Percentiles rank a stretch among this genome's conserved stretches.
Conservation (phyloP, 2,329 filamentous ascomycete genomes). For the Diplodia sapinea region DNA sequence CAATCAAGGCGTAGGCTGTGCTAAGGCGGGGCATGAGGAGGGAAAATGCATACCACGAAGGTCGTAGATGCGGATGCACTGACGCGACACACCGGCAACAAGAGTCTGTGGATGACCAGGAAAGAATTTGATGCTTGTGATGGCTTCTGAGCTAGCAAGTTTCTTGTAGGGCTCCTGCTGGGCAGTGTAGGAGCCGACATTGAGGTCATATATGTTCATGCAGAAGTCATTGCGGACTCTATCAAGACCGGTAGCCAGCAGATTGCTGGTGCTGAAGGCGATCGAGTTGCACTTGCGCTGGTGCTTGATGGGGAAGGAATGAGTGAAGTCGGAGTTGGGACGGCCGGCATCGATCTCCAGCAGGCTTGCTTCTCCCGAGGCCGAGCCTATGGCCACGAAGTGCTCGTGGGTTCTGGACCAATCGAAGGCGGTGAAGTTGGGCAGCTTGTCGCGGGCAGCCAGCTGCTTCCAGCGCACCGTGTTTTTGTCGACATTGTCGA, state of each 20-base stretch:
- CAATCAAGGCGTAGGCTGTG: slow-evolving; percentile 29
- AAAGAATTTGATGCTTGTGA: slow-evolving; percentile 84
- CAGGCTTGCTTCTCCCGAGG: slow-evolving; percentile 75
- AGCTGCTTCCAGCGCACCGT: slow-evolving; percentile 60
- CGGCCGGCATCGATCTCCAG: slow-evolving; percentile 71
- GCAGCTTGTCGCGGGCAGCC: slow-evolving; percentile 60
- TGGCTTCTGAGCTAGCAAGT: slow-evolving; percentile 70
- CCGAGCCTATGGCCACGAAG: slow-evolving; percentile 76
- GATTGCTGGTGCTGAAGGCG: slow-evolving; percentile 73
- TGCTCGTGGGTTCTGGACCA: slow-evolving; percentile 68
- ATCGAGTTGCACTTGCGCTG: slow-evolving; percentile 81
- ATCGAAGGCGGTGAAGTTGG: slow-evolving; percentile 68
- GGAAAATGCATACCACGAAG: slow-evolving; percentile 65
- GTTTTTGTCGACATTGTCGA: slow-evolving; percentile 45
- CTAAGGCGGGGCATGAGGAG: not conserved
- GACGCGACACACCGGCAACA: slow-evolving; percentile 75
- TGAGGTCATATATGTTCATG: slow-evolving; percentile 82
- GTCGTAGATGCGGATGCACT: slow-evolving; percentile 78
- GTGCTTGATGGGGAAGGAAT: slow-evolving; percentile 75
- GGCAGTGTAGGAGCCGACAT: slow-evolving; percentile 59
- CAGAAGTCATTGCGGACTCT: slow-evolving; percentile 81
- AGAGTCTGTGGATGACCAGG: slow-evolving; percentile 76
- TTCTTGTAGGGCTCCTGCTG: slow-evolving; percentile 59
- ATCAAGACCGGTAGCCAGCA: slow-evolving; percentile 79
- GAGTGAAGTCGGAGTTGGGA: slow-evolving; percentile 51